Percentiles rank a stretch among this genome's conserved stretches.
phyloP scores from a whole-genome alignment of 495 filamentous ascomycete genomes.

The Hypoxylon crocopeplum region DNA sequence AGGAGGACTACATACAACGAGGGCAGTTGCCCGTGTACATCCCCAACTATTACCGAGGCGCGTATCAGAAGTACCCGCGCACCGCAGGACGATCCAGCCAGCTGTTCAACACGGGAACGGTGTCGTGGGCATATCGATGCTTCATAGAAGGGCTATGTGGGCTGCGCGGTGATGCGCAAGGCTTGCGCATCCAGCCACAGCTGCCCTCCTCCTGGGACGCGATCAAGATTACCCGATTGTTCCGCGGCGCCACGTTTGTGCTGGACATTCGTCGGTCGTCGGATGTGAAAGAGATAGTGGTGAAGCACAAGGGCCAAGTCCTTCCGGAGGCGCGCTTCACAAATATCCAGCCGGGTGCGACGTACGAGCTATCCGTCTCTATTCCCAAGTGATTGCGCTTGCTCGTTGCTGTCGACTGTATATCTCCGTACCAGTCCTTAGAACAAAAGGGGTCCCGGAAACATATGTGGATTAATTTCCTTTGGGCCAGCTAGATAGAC shows the following conservation, averaged over 20 bases:
- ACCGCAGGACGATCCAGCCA: conserved; percentile 62
- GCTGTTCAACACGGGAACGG: conserved; percentile 64
- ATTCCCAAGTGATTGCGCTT: conserved; percentile 38
- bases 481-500: conserved; percentile 10
- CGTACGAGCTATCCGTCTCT: conserved; percentile 50
- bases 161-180: conserved; percentile 54
- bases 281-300: conserved; percentile 52
- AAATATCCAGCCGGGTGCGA: conserved; percentile 46
- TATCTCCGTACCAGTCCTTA: background rate
- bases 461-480: conserved; percentile 1
- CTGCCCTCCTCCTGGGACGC: conserved; percentile 55
- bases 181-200: conserved; percentile 55
- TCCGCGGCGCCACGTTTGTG: conserved; percentile 59
- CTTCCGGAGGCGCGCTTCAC: conserved; percentile 49
- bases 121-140: conserved; percentile 61
- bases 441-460: conserved; percentile 8
- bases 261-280: conserved; percentile 50
- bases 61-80: conserved; percentile 55
- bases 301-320: conserved; percentile 41
- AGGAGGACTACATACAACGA: conserved; percentile 59
- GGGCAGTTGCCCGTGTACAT: conserved; percentile 64
- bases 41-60: conserved; percentile 65
- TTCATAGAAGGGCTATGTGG: conserved; percentile 63
- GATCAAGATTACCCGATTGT: conserved; percentile 56
- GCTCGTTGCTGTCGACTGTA: background rate